Evolutionary conservation across 2,329 filamentous ascomycete species (phyloP), one percentile per base, ranked within the genome.

Genomic region (Penicillium sp.): DNA sequence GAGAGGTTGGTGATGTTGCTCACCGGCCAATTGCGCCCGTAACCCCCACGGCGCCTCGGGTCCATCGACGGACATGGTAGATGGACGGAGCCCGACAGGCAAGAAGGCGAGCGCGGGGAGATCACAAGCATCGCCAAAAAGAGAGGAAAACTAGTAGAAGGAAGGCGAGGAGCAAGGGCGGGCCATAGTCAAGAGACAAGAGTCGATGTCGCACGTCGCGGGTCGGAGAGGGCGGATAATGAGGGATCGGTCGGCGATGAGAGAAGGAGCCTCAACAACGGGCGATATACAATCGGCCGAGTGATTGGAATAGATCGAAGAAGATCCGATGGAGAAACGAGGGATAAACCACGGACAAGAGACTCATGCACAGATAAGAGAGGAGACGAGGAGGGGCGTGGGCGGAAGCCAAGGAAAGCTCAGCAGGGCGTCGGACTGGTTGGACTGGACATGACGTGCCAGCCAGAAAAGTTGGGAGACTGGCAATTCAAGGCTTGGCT

Each of bases 1-100:
- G n/a, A 11, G 18, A 16, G 37, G 43, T 33, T 24, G 46, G 33
- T 27, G 22, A 24, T 27, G 14, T 10, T 16, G 66, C 67, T 60
- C 37, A 69, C 67, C 60, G 10, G 58, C 52, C 51, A 49, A 60
- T 63, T 54, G 58, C 41, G 63, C 54, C 63, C 60, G 54, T 19
- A 61, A 53, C 44, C 60, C 49, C 35, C 44, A 44, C 50, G 43
- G 50, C 51, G 50, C 46, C 65, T 63, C 60, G 39, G 51, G 55
- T 55, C 57, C 60, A 50, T 60, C 54, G 50, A 55, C 60, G 60
- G 60, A 60, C 67, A 69, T 69, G 58, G 60, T 69, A 60, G 55
- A 56, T 49, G 49, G 50, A 60, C 54, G 33, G 36, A 55, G 59
- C 59, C 59, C 59, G 36, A 43, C 54, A 55, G 58, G 55, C 50